Evolutionary conservation across 2,329 filamentous ascomycete species (phyloP), one percentile per base, ranked within the genome.

Genomic region (Fusarium chlamydosporum): DNA sequence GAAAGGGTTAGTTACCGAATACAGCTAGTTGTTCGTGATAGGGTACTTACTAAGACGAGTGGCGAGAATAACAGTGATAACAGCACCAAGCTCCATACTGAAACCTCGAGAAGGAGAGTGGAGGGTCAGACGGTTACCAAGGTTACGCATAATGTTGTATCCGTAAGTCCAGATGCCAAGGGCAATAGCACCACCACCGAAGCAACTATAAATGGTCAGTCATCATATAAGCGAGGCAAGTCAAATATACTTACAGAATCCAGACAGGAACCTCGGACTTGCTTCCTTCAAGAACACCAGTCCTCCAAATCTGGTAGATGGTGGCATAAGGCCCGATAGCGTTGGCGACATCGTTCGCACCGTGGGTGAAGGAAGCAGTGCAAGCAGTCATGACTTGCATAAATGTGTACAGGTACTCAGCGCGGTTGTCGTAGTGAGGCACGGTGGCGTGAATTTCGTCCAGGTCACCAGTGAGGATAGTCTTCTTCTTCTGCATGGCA

Each of bases 341-440:
- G 71, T 85, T 91, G 72, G 86, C 81, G 11, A 91, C 86, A 70
- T 91, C 89, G 76, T 91, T 91, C 68, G 88, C 88, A 26, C 89
- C 89, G 77, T 91, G 88, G 0, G 86, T 86, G 70, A 91, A 90
- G 0, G 87, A 89, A 5, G 88, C 88, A 18, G 88, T 88, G 70
- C 84, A 85, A 13, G 88, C 88, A 11, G 88, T 88, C 79, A 88
- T 82, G 72, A 89, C 78, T 72, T 89, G 87, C 54, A 88, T 81
- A 75, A 88, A 89, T 9, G 85, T 86, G 78, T 86, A 89, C 40
- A 87, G 79, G 76, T 87, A 87, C 77, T 90, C 88, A 4, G 70
- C 59, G 0, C 56, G 72, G 78, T 91, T 90, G 72, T 89, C 84
- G 77, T 85, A 91, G 74, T 89, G 87, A 29, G 82, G 78, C 3